Base-by-base conservation (phyloP, 2,329 filamentous ascomycete genomes). In the Aspergillus bombycis region DNA sequence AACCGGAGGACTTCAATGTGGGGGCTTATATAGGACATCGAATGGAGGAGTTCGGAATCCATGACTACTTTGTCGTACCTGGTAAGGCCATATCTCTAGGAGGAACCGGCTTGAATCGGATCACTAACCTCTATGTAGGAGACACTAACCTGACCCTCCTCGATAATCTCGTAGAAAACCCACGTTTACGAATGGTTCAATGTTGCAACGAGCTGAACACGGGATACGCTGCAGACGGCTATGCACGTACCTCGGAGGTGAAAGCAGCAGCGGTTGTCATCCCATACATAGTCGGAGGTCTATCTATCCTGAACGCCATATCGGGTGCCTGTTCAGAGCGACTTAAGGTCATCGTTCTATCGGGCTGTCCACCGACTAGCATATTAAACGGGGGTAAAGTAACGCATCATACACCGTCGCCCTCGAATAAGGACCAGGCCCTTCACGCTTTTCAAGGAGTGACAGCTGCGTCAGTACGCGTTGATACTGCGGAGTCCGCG, bases 151-250 rank as follows among this genome's bases (percentile, higher is more conserved):
- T 65, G 3, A 23, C 23, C 2, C 63, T 65, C 3, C 21, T 65
- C 14, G 61, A 65, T 26, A 23, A 36, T 7, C 10, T 65, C 3
- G 32, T 63, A 5, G 43, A 59, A 19, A 63, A 57, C 5, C 41
- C 62, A 16, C 16, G 45, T 12, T 48, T 65, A 14, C 61, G 50
- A 1, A 61, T 63, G 62, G 58, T 67, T 2, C 50, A 50, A 7
- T 64, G 66, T 26, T 67, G 66, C 57, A 67, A 67, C 23, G 66
- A 66, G 43, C 21, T 67, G 23, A 67, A 67, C 30, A 52, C 60
- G 1, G 66, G 66, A 10, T 67, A 67, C 30, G 64, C 66, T 11
- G 66, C 66, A 8, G 66, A 67, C 26, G 66, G 66, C 5, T 67
- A 66, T 26, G 64, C 66, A 5, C 64, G 66, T 4, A 34, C 55